Conservation (phyloP, 805 yeast genomes). For the Candida qinlingensis region DNA sequence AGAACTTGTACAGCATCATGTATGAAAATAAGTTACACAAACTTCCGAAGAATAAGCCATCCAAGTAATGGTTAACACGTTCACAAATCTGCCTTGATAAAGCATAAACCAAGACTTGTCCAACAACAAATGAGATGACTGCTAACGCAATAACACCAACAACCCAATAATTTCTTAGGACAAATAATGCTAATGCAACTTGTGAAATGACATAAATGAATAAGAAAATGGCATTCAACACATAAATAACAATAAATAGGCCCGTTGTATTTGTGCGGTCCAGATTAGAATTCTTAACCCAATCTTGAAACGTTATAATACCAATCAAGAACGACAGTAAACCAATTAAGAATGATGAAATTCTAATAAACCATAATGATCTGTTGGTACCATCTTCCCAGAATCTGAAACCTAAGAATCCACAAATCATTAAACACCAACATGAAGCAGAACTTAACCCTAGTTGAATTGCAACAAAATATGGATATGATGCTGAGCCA, state of each 20-base stretch:
- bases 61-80: conserved; percentile 77
- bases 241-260: conserved; percentile 63
- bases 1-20: conserved; percentile 94
- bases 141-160: conserved; percentile 77
- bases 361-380: conserved; percentile 54
- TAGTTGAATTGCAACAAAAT: conserved; percentile 76
- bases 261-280: conserved; percentile 53
- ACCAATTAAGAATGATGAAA: conserved; percentile 52
- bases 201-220: conserved; percentile 63
- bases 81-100: conserved; percentile 64
- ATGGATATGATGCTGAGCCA: conserved; percentile 66
- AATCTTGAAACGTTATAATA: conserved; percentile 66
- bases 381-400: conserved; percentile 90
- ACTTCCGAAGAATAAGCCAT: conserved; percentile 83
- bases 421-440: conserved; percentile 62
- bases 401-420: conserved; percentile 77
- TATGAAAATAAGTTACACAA: conserved; percentile 72
- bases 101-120: conserved; percentile 74
- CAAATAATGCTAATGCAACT: conserved; percentile 56
- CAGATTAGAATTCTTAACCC: conserved; percentile 42
- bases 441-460: conserved; percentile 73
- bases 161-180: conserved; percentile 81
- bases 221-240: conserved; percentile 65
- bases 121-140: conserved; percentile 65
- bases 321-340: conserved; percentile 61